Conservation (phyloP, 2,329 filamentous ascomycete species). For the Colletotrichum gloeosporioides region DNA sequence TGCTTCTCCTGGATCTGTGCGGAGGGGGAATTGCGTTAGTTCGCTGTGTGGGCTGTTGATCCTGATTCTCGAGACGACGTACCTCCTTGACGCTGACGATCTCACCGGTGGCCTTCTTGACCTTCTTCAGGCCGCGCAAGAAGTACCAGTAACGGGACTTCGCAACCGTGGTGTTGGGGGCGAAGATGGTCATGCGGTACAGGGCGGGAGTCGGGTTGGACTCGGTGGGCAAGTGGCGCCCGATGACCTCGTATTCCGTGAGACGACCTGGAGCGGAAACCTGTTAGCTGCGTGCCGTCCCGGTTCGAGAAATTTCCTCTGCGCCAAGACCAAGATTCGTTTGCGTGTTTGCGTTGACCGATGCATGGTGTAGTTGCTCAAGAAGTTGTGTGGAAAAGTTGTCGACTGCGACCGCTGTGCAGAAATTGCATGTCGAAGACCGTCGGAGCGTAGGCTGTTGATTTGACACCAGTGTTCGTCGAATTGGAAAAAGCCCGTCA, state of each 20-base stretch:
- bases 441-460: neutral
- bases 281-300: slow-evolving; percentile 33
- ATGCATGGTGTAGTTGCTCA: neutral
- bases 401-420: neutral
- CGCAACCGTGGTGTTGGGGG: slow-evolving; percentile 95
- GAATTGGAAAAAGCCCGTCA: neutral
- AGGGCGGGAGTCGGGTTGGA: slow-evolving; percentile 96
- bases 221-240: slow-evolving; percentile 98
- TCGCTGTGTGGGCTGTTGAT: neutral
- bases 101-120: slow-evolving; percentile 99
- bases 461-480: neutral
- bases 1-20: slow-evolving; percentile 94
- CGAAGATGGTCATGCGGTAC: slow-evolving; percentile 99
- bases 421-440: neutral
- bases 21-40: neutral
- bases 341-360: neutral
- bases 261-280: slow-evolving; percentile 79
- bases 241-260: slow-evolving; percentile 99
- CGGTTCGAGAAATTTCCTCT: neutral
- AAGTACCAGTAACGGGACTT: slow-evolving; percentile 99
- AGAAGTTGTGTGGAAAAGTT: neutral
- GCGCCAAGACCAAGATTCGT: neutral
- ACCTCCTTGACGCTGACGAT: slow-evolving; percentile 97
- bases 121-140: slow-evolving; percentile 97
- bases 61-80: slow-evolving; percentile 46